Base-by-base conservation (phyloP, 257 asterid genomes). In the Leptodermis oblonga region DNA sequence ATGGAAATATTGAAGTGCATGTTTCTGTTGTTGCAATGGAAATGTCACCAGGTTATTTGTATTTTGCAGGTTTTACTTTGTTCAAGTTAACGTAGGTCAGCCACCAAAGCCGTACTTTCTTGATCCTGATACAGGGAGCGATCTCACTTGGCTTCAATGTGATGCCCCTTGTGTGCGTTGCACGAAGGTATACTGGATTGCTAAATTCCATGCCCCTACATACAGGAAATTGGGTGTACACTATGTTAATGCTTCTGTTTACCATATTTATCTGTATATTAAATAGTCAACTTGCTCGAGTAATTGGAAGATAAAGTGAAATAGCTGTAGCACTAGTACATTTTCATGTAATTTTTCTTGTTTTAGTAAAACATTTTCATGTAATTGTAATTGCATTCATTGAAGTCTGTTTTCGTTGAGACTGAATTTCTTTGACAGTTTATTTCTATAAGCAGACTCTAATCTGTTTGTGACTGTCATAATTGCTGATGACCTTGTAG, bases 111-210 rank as follows among this genome's bases (percentile, higher is more conserved):
- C 99, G 10, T 91, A 85, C 76, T 94, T 91, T 79, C 97, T 94
- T 78, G 99, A 94, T 91, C 97, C 97, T 15, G 99, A 91, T 70
- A 91, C 99, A 0, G 99, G 99, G 59, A 94, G 97, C 75, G 99
- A 94, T 73, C 99, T 94, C 76, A 94, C 97, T 9, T 94, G 99
- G 99, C 88, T 94, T 76, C 99, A 94, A 79, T 94, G 99, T 59
- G 96, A 94, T 66, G 99, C 99, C 52, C 99, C 97, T 0, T 94
- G 99, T 76, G 92, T 91, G 65, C 97, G 78, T 72, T 91, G 99
- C 83, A 94, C 97, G 34, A 61, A 82, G 86, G 97, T 90, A 80
- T 68, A 37, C 37, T n/a, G 15, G 4, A 11, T 12, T 49, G 42
- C 60, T 37, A 39, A 17, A 23, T 39, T 56, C 17, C 22, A 11